Percentiles rank a stretch among this genome's conserved stretches.
Evolutionary conservation across 768 basidiomycete species (phyloP).

Genomic region (Tulasnella sp.): DNA sequence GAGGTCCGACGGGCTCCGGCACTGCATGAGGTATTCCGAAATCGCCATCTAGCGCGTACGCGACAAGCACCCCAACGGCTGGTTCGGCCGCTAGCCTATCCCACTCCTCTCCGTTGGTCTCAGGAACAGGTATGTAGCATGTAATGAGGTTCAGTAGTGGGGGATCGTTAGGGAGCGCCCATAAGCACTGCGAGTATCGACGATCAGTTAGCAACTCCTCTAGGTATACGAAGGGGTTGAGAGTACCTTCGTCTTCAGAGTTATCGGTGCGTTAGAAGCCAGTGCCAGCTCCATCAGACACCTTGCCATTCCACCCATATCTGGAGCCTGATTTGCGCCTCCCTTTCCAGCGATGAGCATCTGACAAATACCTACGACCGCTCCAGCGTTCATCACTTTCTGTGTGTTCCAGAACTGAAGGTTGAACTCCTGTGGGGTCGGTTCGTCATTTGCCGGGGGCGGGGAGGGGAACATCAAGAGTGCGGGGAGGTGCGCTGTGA

Average conservation of each 20-base stretch:
- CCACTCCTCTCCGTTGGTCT: slow-evolving; percentile 88
- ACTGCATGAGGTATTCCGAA: slow-evolving; percentile 43
- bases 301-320: slow-evolving; percentile 40
- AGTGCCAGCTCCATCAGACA: slow-evolving; percentile 81
- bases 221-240: no score
- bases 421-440: slow-evolving; percentile 79
- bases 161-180: slow-evolving; percentile 51
- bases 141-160: slow-evolving; percentile 59
- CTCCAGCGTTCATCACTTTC: slow-evolving; percentile 67
- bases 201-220: neutral
- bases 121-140: slow-evolving; percentile 65
- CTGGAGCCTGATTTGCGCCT: slow-evolving; percentile 33
- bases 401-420: slow-evolving; percentile 94
- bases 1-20: slow-evolving; percentile 32
- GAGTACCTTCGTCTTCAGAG: slow-evolving; percentile 85
- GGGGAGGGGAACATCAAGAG: slow-evolving; percentile 61
- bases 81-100: slow-evolving; percentile 73
- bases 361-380: slow-evolving; percentile 76
- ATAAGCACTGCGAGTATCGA: slow-evolving; percentile 36
- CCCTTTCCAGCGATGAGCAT: slow-evolving; percentile 52
- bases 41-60: slow-evolving; percentile 79
- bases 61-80: slow-evolving; percentile 72
- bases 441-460: slow-evolving; percentile 39
- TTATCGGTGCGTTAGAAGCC: slow-evolving; percentile 86
- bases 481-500: slow-evolving; percentile 56